Base-by-base conservation (phyloP, 352 stramenopile species). In the Phytophthora pseudosyringae region DNA sequence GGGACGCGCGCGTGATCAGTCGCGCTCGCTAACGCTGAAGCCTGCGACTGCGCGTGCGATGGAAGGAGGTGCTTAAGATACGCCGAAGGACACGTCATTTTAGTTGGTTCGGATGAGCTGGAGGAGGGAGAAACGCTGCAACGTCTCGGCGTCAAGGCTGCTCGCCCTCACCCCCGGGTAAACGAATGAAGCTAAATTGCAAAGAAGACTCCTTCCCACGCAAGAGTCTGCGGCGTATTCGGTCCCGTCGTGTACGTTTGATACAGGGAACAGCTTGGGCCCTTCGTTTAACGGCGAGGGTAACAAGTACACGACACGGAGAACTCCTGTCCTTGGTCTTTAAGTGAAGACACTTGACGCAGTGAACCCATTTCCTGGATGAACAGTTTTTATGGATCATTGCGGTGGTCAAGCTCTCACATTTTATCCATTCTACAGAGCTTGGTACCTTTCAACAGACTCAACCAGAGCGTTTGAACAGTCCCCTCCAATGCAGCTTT, bases 151-250 rank as follows among this genome's bases (percentile, higher is more conserved):
- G 67, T 56, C 31, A 35, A 43, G 16, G 21, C n/a, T 28, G 31
- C 25, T 68, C 43, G 18, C 51, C 50, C 29, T 46, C 31, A 16
- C 58, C 38, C 25, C 50, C n/a, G 28, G 53, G 61, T 83, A 83
- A 85, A 76, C 65, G 66, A 87, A 87, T 80, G 73, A 73, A 83
- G 75, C 75, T 83, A 67, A 87, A 78, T 83, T 84, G 73, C 67
- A 80, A 78, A 69, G 57, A 64, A 69, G 38, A 58, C 28, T 47
- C 44, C 45, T 58, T 38, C 50, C 50, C 59, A 69, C 28, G 33
- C 43, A 40, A 8, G 58, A 52, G 49, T 25, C 36, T 62, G 43
- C 35, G 43, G 65, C 25, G 15, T 41, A 4, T 35, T 52, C 16
- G 36, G 25, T 57, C 29, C 26, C 53, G 32, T 67, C 38, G 11